Evolutionary conservation across 441 rosid genomes (phyloP).

Genomic region (Codiaeum variegatum): DNA sequence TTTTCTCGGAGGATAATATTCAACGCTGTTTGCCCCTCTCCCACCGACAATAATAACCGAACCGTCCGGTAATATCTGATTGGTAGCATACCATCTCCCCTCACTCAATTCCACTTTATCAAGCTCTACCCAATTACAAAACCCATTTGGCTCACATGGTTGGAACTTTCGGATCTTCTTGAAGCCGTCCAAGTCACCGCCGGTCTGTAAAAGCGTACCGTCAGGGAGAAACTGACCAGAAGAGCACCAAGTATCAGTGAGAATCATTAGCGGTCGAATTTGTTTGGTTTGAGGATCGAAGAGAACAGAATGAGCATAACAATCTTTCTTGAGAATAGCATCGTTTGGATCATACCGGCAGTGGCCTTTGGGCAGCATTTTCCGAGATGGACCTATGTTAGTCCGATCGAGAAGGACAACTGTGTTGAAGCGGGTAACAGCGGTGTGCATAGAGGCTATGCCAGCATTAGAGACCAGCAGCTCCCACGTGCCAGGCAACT

Average conservation of each 20-base stretch:
- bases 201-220: slow-evolving; percentile 47
- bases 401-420: slow-evolving; percentile 79
- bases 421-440: slow-evolving; percentile 64
- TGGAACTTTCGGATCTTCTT: slow-evolving; percentile 34
- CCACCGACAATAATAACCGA: slow-evolving; percentile 66
- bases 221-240: slow-evolving; percentile 58
- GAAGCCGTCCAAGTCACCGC: slow-evolving; percentile 43
- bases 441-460: slow-evolving; percentile 88
- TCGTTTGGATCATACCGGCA: slow-evolving; percentile 37
- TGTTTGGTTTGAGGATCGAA: slow-evolving; percentile 56
- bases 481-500: slow-evolving; percentile 64
- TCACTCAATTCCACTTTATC: slow-evolving; percentile 24
- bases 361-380: slow-evolving; percentile 29
- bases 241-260: slow-evolving; percentile 83
- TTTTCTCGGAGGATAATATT: slow-evolving; percentile 50
- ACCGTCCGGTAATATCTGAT: slow-evolving; percentile 57
- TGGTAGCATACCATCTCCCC: slow-evolving; percentile 50
- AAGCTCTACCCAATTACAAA: slow-evolving; percentile 49
- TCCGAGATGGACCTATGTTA: slow-evolving; percentile 40
- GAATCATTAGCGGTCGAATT: slow-evolving; percentile 56
- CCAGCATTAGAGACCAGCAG: slow-evolving; percentile 52
- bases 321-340: slow-evolving; percentile 45
- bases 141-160: slow-evolving; percentile 32
- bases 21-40: slow-evolving; percentile 54
- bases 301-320: slow-evolving; percentile 72